Evolutionary conservation across 257 asterid species (phyloP), one percentile per base, ranked within the genome.

Genomic region (Coffea eugenioides): DNA sequence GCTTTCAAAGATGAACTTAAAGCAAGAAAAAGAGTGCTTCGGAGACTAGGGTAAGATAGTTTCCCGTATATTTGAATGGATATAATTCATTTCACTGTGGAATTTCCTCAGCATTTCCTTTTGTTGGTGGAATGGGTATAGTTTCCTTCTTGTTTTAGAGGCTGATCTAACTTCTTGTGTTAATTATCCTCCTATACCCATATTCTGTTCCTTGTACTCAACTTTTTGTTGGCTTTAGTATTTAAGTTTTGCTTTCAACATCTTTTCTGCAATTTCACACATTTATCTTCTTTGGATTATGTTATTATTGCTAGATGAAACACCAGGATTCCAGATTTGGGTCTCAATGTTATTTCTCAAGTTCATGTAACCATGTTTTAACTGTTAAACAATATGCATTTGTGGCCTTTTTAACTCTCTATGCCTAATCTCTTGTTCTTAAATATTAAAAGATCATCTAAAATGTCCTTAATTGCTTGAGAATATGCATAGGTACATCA

Each of bases 1-100:
- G 98, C 98, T 73, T 96, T 96, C 88, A 96, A 90, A 86, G 98
- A 94, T 88, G 99, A 96, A 89, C 96, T 96, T 79, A 96, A 91
- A 87, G 94, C 97, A 54, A 91, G 98, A 88, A 96, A 91, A 90
- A 88, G 98, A 86, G 97, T 89, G 75, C 95, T 96, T 67, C 88
- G 97, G 83, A 90, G 99, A 89, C 87, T 93, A 41, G 96, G 96
- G 99, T 95, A 89, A 83, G 89, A 74, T 69, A 62, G 41, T 41
- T 41, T 51, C 20, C 6, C 25, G 72, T 80, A 46, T 78, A 23
- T 73, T 86, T 80, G 25, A 21, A 21, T 73, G 21, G 4, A 39
- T 73, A 34, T 80, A 43, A 34, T 25, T 25, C 23, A 15, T 16
- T 64, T n/a, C 54, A 43, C 6, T 8, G 0, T 20, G 54, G 21